Conservation (phyloP, 768 basidiomycete species). For the Pleurotus giganteus region DNA sequence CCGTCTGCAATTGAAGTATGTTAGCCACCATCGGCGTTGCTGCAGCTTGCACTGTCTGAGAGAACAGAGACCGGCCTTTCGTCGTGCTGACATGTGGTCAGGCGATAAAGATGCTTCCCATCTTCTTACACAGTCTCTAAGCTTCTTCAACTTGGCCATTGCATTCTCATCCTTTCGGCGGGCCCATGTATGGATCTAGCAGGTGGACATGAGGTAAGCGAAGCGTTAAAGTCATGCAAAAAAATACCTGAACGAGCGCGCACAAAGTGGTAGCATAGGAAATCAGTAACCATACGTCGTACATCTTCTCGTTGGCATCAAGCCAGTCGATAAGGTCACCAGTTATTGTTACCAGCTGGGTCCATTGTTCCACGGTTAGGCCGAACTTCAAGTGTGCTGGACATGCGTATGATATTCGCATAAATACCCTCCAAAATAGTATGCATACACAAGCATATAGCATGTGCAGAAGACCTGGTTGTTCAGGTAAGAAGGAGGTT, state of each 20-base stretch:
- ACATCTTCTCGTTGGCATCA: constrained; percentile 71
- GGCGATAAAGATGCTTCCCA: constrained; percentile 89
- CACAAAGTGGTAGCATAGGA: constrained; percentile 87
- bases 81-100: constrained; percentile 92
- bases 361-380: constrained; percentile 80
- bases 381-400: constrained; percentile 88
- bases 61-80: constrained; percentile 59
- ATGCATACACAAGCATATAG: constrained; percentile 89
- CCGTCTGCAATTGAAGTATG: constrained; percentile 51
- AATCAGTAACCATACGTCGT: constrained; percentile 86
- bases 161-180: constrained; percentile 77
- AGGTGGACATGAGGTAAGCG: constrained; percentile 8
- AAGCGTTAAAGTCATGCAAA: constrained; percentile 3
- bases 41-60: constrained; percentile 8
- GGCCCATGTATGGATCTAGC: constrained; percentile 91
- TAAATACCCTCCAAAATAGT: constrained; percentile 98
- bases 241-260: constrained; percentile 82
- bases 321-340: constrained; percentile 90
- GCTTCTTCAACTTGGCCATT: constrained; percentile 67
- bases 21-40: not conserved
- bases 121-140: constrained; percentile 80
- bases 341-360: constrained; percentile 65
- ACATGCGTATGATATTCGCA: constrained; percentile 93
- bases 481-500: constrained; percentile 3
- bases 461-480: constrained; percentile 79